These are phyloP conservation scores for Warburgia ugandensis DNA, from an alignment of 164 flowering plant species.

Conservation along the genomic window DNA sequence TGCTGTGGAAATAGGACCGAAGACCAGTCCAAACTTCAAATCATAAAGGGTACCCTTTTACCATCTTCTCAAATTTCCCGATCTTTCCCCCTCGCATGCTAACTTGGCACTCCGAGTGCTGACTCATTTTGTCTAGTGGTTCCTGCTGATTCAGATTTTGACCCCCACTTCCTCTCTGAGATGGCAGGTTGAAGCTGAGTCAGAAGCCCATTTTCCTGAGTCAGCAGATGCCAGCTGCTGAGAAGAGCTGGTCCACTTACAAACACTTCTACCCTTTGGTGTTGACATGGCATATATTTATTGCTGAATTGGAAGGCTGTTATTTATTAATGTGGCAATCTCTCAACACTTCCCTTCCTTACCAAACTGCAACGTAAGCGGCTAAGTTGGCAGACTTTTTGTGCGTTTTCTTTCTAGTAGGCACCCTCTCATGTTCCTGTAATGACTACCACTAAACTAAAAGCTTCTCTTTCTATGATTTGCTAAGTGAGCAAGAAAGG, in stretches of 20 bases:
- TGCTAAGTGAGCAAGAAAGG: slow-evolving; percentile 2
- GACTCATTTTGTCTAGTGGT: not conserved
- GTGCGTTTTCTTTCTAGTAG: not conserved
- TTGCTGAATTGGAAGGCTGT: no score
- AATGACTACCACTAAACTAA: slow-evolving; percentile 1
- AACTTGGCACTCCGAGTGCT: not conserved
- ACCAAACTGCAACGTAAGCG: not conserved
- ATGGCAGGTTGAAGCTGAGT: no score
- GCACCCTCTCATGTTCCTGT: not conserved
- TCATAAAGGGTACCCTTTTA: not conserved
- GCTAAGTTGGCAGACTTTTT: not conserved
- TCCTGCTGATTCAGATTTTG: no score
- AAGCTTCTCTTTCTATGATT: slow-evolving; percentile 5
- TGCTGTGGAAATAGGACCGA: slow-evolving; percentile 50
- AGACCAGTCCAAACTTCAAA: slow-evolving; percentile 40
- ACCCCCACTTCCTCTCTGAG: no score
- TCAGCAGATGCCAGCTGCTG: no score
- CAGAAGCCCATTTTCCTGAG: no score
- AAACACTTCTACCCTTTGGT: no score
- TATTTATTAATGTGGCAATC: no score
- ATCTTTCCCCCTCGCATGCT: slow-evolving; percentile 2
- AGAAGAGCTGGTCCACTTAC: no score
- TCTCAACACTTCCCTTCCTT: no score
- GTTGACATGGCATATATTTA: no score
- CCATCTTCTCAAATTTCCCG: not conserved